Percentiles rank a stretch among this genome's conserved stretches.
Conservation (phyloP, 2,329 filamentous ascomycete species). For the Penicillium psychrosexuale region DNA sequence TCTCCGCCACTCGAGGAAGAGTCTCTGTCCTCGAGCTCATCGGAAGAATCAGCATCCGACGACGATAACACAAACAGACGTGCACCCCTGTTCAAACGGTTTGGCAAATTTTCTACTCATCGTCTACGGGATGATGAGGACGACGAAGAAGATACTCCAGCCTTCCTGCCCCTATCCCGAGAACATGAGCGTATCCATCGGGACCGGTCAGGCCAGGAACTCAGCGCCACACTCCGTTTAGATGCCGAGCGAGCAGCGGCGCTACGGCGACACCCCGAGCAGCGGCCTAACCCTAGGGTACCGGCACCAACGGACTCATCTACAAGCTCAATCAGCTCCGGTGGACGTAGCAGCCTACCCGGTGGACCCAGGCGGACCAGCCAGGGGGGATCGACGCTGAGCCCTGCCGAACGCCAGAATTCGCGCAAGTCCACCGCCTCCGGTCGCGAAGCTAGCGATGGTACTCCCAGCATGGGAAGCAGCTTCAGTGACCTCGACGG, state of each 20-base stretch:
- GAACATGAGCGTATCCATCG: slow-evolving; percentile 17
- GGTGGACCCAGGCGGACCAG: slow-evolving; percentile 19
- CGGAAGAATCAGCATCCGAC: slow-evolving; percentile 32
- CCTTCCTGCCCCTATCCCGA: slow-evolving; percentile 44
- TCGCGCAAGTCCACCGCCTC: slow-evolving; percentile 41
- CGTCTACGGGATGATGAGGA: slow-evolving; percentile 39
- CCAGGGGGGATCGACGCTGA: slow-evolving; percentile 26
- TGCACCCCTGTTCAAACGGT: slow-evolving; percentile 35
- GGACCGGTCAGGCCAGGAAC: slow-evolving; percentile 32
- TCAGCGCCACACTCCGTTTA: slow-evolving; percentile 43
- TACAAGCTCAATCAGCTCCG: slow-evolving; percentile 41
- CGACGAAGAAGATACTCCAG: slow-evolving; percentile 47
- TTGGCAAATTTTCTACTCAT: slow-evolving; percentile 41
- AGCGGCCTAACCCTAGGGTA: slow-evolving; percentile 17
- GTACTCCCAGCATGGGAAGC: slow-evolving; percentile 61
- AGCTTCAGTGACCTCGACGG: slow-evolving; percentile 65
- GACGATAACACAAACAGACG: slow-evolving; percentile 20
- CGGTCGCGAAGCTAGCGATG: slow-evolving; percentile 50
- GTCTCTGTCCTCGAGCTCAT: slow-evolving; percentile 31
- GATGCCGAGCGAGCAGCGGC: slow-evolving; percentile 29
- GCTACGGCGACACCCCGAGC: slow-evolving; percentile 30
- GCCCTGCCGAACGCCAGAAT: slow-evolving; percentile 48
- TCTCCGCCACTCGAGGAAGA: slow-evolving; percentile 38
- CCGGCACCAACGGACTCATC: slow-evolving; percentile 29
- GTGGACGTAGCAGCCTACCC: slow-evolving; percentile 25